Percentiles rank a stretch among this genome's conserved stretches.
Evolutionary conservation across 1,139 yeast species (phyloP).

Genomic region (Wickerhamiella pararugosa): DNA sequence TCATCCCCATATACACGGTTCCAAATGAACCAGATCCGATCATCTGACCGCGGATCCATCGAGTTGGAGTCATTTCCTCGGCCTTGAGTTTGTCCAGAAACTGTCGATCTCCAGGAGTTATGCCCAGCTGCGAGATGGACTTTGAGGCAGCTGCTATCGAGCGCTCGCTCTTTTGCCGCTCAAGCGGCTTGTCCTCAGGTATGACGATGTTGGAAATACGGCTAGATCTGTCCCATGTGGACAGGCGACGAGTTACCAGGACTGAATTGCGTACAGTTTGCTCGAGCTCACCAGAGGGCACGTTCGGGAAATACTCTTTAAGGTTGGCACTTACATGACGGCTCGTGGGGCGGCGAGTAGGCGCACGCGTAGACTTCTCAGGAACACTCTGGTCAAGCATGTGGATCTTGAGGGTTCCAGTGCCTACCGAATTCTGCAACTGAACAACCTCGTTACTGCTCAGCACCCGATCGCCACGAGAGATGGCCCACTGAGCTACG

Average conservation of each 20-base stretch:
- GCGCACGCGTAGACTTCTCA: not conserved
- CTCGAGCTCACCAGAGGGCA: conserved; percentile 55
- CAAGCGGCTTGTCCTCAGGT: not conserved
- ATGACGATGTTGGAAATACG: conserved; percentile 3
- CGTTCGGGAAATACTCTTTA: conserved; percentile 83
- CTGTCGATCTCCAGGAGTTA: conserved; percentile 14
- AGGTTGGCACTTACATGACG: conserved; percentile 81
- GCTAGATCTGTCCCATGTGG: conserved; percentile 13
- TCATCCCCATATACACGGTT: conserved; percentile 82
- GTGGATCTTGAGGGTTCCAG: conserved; percentile 4
- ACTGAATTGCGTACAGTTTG: conserved; percentile 76
- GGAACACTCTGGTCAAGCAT: conserved; percentile 30
- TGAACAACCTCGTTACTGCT: conserved; percentile 2
- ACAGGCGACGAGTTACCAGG: conserved; percentile 43
- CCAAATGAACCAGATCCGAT: conserved; percentile 96
- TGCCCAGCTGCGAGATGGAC: conserved; percentile 1
- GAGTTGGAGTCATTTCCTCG: conserved; percentile 44
- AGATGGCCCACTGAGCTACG: conserved; percentile 3
- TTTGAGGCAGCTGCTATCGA: not conserved
- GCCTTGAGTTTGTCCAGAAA: conserved; percentile 32
- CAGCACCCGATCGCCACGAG: conserved; percentile 1
- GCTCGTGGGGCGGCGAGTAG: conserved; percentile 70
- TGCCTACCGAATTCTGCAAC: not conserved
- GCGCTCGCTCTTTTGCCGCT: not conserved
- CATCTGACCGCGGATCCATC: conserved; percentile 85